Evolutionary conservation across 2,329 filamentous ascomycete genomes (phyloP).

Genomic region (Phialophora verrucosa): DNA sequence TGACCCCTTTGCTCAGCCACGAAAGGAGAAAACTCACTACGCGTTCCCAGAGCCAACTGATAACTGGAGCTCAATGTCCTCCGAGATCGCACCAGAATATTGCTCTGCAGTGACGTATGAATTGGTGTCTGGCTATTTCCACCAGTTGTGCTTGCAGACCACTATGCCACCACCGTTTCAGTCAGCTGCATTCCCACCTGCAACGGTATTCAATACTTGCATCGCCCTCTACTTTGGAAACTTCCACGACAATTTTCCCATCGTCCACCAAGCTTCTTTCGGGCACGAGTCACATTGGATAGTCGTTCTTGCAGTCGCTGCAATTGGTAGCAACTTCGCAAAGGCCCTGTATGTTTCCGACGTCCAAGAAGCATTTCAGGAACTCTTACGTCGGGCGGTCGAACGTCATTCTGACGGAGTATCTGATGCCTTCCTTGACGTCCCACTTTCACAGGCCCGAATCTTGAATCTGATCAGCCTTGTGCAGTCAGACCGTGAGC

Average conservation of each 20-base stretch:
- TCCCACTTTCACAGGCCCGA: constrained; percentile 31
- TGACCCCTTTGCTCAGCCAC: constrained; percentile 27
- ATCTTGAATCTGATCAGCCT: constrained; percentile 34
- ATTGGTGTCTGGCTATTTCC: constrained; percentile 43
- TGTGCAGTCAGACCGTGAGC: constrained; percentile 32
- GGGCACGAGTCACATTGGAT: constrained; percentile 50
- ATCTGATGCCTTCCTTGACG: constrained; percentile 24
- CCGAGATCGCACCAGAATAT: constrained; percentile 19
- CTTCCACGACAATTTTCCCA: constrained; percentile 50
- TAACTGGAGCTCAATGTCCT: not conserved
- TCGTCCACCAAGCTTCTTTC: constrained; percentile 49
- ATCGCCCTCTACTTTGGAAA: constrained; percentile 47
- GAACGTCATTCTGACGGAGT: constrained; percentile 21
- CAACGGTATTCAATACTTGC: constrained; percentile 42
- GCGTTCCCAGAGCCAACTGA: constrained; percentile 29
- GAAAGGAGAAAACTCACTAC: constrained; percentile 20
- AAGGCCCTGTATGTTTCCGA: constrained; percentile 41
- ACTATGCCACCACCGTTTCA: constrained; percentile 45
- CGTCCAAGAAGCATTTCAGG: constrained; percentile 47
- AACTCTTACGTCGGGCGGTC: constrained; percentile 50
- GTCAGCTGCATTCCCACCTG: constrained; percentile 42
- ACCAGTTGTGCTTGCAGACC: constrained; percentile 44
- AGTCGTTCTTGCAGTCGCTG: constrained; percentile 47
- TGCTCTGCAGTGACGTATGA: constrained; percentile 38
- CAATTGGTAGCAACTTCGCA: constrained; percentile 49